A percentile compares a stretch with the other conserved stretches of the same genome.
These are phyloP conservation scores for Mycena leptocephala DNA, from an alignment of 768 basidiomycete genomes.

Conservation along the genomic window DNA sequence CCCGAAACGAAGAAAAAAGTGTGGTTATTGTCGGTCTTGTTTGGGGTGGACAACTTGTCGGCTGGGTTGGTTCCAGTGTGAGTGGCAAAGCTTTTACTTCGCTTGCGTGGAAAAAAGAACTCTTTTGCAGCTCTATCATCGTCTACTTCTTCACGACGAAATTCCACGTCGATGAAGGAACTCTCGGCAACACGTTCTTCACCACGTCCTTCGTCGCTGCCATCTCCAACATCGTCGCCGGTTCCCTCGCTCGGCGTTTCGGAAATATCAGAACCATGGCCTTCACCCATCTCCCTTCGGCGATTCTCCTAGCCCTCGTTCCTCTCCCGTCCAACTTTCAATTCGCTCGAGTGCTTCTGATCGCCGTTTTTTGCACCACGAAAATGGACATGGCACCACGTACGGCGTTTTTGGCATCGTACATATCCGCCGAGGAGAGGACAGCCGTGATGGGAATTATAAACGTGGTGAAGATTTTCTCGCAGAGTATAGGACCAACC, in stretches of 20 bases:
- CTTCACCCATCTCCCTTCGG: constrained; percentile 29
- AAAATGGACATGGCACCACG: constrained; percentile 29
- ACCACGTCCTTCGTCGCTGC: constrained; percentile 24
- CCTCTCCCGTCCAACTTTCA: constrained; percentile 23
- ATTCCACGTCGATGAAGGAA: constrained; percentile 26
- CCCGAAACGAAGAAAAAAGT: constrained; percentile 29
- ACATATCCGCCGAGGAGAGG: constrained; percentile 18
- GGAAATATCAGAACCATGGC: constrained; percentile 24
- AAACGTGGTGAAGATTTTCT: constrained; percentile 18
- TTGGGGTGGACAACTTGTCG: constrained; percentile 22
- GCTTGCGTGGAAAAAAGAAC: background rate
- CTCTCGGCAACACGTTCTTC: constrained; percentile 26
- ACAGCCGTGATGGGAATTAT: constrained; percentile 28
- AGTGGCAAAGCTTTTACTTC: constrained; percentile 7
- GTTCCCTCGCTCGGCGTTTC: constrained; percentile 22
- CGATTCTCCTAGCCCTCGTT: constrained; percentile 18
- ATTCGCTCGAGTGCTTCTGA: constrained; percentile 13
- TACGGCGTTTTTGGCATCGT: constrained; percentile 24
- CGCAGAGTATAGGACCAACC: constrained; percentile 18
- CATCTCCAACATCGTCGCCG: constrained; percentile 23
- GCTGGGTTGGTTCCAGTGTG: constrained; percentile 31
- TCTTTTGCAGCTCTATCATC: constrained; percentile 16
- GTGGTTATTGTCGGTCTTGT: constrained; percentile 27
- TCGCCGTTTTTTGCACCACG: constrained; percentile 22
- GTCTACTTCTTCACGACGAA: constrained; percentile 25